phyloP scores from a whole-genome alignment of 2,329 filamentous ascomycete genomes.

The Xylariaceae sp. region DNA sequence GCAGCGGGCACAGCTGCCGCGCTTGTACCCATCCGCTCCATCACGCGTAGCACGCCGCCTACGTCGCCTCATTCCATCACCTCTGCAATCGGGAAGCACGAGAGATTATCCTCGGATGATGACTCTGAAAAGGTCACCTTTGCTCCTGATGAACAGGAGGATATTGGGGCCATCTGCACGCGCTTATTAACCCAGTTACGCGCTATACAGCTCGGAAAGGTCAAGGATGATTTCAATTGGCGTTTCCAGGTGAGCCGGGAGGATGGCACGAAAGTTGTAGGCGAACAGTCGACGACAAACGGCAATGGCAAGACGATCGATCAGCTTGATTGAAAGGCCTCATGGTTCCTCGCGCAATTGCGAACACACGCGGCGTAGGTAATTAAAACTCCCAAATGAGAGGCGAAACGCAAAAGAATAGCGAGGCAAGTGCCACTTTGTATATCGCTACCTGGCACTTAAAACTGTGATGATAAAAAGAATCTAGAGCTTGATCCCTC shows the following conservation, averaged over 20 bases:
- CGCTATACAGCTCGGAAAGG: slow-evolving; percentile 80
- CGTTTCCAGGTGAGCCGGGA: slow-evolving; percentile 45
- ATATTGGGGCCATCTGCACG: slow-evolving; percentile 70
- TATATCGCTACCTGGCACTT: too few species aligned
- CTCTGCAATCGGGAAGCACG: slow-evolving; percentile 32
- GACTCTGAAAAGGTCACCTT: slow-evolving; percentile 53
- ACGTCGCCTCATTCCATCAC: slow-evolving; percentile 40
- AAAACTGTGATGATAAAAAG: too few species aligned
- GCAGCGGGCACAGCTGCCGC: slow-evolving; percentile 90
- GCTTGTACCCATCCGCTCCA: slow-evolving; percentile 86
- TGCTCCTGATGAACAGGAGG: slow-evolving; percentile 50
- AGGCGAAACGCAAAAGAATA: too few species aligned
- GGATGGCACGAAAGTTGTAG: slow-evolving; percentile 42
- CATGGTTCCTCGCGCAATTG: too few species aligned
- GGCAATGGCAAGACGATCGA: slow-evolving; percentile 33
- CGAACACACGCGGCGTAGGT: too few species aligned
- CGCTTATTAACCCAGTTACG: slow-evolving; percentile 75
- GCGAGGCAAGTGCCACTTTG: too few species aligned
- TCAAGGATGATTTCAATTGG: slow-evolving; percentile 77
- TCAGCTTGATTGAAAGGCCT: slow-evolving; percentile 33
- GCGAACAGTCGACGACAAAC: slow-evolving; percentile 25
- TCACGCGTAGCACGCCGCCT: slow-evolving; percentile 61
- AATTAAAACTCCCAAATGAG: too few species aligned
- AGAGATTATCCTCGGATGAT: slow-evolving; percentile 39
- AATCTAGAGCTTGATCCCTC: too few species aligned